Evolutionary conservation across 345 rosid genomes (phyloP).

Genomic region (Populus tremula): DNA sequence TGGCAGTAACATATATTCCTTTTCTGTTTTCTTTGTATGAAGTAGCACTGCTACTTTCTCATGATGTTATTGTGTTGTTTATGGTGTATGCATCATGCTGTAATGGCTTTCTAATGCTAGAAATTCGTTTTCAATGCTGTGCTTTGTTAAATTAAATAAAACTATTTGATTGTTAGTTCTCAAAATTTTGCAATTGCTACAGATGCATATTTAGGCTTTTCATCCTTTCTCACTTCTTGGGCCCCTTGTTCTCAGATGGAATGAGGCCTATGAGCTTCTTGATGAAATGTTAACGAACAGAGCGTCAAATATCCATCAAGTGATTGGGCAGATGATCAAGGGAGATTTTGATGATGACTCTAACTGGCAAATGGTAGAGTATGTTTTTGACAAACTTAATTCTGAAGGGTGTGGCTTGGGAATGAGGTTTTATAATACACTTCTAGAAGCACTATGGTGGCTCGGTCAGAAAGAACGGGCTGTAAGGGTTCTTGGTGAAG

Average conservation of each 20-base stretch:
- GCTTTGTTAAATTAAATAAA: not conserved
- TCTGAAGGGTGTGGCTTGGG: constrained; percentile 91
- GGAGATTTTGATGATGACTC: constrained; percentile 83
- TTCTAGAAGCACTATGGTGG: constrained; percentile 96
- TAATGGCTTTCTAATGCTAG: not conserved
- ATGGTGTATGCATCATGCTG: not conserved
- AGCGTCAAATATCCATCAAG: constrained; percentile 80
- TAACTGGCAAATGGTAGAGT: constrained; percentile 96
- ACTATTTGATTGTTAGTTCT: not conserved
- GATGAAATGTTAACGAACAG: constrained; percentile 76
- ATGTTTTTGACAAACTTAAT: constrained; percentile 75
- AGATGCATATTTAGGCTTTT: not conserved
- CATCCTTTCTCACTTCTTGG: constrained; percentile 14
- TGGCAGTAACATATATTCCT: not conserved
- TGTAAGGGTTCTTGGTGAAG: constrained; percentile 76
- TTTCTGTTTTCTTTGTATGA: not conserved
- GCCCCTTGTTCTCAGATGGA: constrained; percentile 56
- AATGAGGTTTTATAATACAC: constrained; percentile 83
- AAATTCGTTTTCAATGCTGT: not conserved
- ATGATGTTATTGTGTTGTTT: not conserved
- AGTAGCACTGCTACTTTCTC: not conserved
- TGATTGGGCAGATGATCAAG: constrained; percentile 86
- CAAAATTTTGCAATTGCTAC: not conserved
- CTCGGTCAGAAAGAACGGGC: constrained; percentile 86
- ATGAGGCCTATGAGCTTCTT: constrained; percentile 64